These are phyloP conservation scores for bread wheat (Triticum aestivum) DNA, from an alignment of 176 grass and related monocot species.

Conservation along the genomic window IWGSC_CS_RefSeq_v2.1 NC_057805.1:414246481-414246980, in stretches of 20 bases:
- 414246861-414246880: constrained; percentile 40
- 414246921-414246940: background rate
- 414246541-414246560: constrained; percentile 36
- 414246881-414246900: constrained; percentile 41
- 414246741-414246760: constrained; percentile 47
- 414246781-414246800: background rate
- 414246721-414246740: constrained; percentile 25
- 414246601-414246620: constrained; percentile 8
- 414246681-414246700: constrained; percentile 44
- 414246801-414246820: background rate
- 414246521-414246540: constrained; percentile 40
- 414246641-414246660: constrained; percentile 37
- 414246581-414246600: constrained; percentile 48
- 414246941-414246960: background rate
- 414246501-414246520: constrained; percentile 56
- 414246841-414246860: too few relatives aligned
- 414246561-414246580: constrained; percentile 26
- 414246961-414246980: background rate
- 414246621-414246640: constrained; percentile 17
- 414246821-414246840: too few relatives aligned
- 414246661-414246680: constrained; percentile 56
- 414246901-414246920: constrained; percentile 46
- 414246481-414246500: constrained; percentile 55
- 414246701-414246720: constrained; percentile 56
- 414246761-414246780: constrained; percentile 47